Evolutionary conservation across 306 rosid genomes (phyloP), one percentile per base, ranked within the genome.

Genomic region (Hippophae rhamnoides): DNA sequence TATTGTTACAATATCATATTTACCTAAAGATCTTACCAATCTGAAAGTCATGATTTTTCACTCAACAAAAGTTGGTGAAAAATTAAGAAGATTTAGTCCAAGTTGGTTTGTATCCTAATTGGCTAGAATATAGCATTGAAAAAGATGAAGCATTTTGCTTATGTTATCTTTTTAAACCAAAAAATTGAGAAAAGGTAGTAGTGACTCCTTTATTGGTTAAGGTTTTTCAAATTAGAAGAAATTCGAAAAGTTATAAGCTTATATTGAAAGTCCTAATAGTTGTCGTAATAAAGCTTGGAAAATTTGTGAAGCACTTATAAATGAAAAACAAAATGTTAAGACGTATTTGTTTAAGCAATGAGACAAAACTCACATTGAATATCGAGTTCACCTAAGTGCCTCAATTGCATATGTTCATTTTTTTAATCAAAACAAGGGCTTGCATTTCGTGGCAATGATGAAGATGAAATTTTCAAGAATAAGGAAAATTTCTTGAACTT

Each of bases 401-500:
- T 47, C 31, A 26, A 8, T 61, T 48, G 42, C 25, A 51, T 47
- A 11, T 41, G 10, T 51, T 11, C 7, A n/a, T 2, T 18, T 49
- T 41, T 52, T 58, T 13, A 26, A 51, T 12, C 23, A 23, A 18
- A 18, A 11, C 26, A 52, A 47, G 59, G 47, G 11, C 42, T 42
- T 13, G 47, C 46, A 1, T 67, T 67, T 10, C 1, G 12, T 51
- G 59, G 60, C 5, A 44, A 67, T 25, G 53, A 58, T 43, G 41
- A 51, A 67, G 55, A 6, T 26, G 8, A 10, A 31, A 9, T 12
- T 54, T 54, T 38, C 43, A 11, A 26, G 2, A 53, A 67, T 7
- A 25, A 58, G 41, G 41, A 1, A 67, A 51, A 3, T 51, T 59
- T 52, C 50, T 60, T 10, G 47, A 45, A 41, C 7, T 60, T 42